Conservation (phyloP, 148 eudicot species). For the Pouteria glomerata region DNA sequence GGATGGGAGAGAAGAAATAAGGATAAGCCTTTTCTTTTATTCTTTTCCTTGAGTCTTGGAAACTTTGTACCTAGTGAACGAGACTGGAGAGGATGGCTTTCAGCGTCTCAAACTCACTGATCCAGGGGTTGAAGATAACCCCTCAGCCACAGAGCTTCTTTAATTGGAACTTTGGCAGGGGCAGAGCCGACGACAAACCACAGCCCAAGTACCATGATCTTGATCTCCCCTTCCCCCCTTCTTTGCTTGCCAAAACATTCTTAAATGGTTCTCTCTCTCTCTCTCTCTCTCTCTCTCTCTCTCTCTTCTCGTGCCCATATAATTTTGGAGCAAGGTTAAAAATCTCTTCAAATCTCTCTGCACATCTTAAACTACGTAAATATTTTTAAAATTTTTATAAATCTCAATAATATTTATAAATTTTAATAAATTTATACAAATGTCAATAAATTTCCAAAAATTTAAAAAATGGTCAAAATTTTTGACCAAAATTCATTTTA, state of each 20-base stretch:
- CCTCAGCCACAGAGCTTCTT: constrained; percentile 53
- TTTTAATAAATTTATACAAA: too few species aligned
- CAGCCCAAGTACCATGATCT: constrained; percentile 64
- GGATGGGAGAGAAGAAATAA: constrained; percentile 6
- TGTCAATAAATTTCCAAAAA: too few species aligned
- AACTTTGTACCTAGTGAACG: too few species aligned
- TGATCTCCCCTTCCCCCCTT: constrained; percentile 82
- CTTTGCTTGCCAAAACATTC: constrained; percentile 74
- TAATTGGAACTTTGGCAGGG: constrained; percentile 68
- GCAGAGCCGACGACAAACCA: constrained; percentile 37
- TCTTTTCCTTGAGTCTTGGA: background rate
- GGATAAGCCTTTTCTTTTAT: constrained; percentile 21
- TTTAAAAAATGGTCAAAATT: too few species aligned
- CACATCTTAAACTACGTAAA: too few species aligned
- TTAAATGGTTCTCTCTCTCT: constrained; percentile 44
- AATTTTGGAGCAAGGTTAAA: too few species aligned
- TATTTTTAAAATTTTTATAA: too few species aligned
- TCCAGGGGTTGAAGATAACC: constrained; percentile 27
- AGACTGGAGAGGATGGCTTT: constrained; percentile 22
- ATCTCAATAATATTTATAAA: too few species aligned
- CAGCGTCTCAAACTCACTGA: constrained; percentile 25
- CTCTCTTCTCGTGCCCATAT: background rate
- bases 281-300: constrained; percentile 3
- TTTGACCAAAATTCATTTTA: too few species aligned
- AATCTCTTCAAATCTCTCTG: too few species aligned